phyloP scores from a whole-genome alignment of 2,329 filamentous ascomycete species.

The Cladobotryum mycophilum region DNA sequence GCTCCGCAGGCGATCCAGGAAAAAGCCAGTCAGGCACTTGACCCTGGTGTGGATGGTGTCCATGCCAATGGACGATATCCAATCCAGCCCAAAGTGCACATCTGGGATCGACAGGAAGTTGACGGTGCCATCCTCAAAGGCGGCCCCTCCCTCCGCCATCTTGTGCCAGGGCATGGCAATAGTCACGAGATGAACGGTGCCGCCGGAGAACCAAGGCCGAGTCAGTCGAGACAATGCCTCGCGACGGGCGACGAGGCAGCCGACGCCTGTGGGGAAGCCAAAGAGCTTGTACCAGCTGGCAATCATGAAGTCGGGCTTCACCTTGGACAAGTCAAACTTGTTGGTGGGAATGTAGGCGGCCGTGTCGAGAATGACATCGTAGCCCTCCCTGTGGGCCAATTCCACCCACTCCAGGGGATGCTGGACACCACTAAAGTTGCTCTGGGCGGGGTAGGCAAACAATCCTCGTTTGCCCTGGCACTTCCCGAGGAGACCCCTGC shows the following conservation, averaged over 20 bases:
- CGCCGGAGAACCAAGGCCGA: slow-evolving; percentile 36
- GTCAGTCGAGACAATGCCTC: slow-evolving; percentile 25
- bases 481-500: neutral
- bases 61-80: slow-evolving; percentile 25
- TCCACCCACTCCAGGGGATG: slow-evolving; percentile 33
- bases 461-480: slow-evolving; percentile 20
- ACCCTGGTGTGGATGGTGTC: slow-evolving; percentile 25
- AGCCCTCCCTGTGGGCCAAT: slow-evolving; percentile 30
- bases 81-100: slow-evolving; percentile 30
- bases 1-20: slow-evolving; percentile 23
- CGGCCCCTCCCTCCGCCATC: slow-evolving; percentile 22
- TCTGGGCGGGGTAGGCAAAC: slow-evolving; percentile 41
- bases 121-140: slow-evolving; percentile 36
- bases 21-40: slow-evolving; percentile 31
- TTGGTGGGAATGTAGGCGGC: slow-evolving; percentile 34
- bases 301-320: slow-evolving; percentile 33
- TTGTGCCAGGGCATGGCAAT: slow-evolving; percentile 27
- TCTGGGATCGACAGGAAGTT: slow-evolving; percentile 36
- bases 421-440: slow-evolving; percentile 38
- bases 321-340: slow-evolving; percentile 25
- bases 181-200: slow-evolving; percentile 30
- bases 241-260: slow-evolving; percentile 30
- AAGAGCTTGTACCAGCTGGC: slow-evolving; percentile 39
- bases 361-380: slow-evolving; percentile 35
- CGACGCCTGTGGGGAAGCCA: slow-evolving; percentile 36